These are phyloP conservation scores for Anthoceros angustus DNA, from an alignment of 225 moss, liverwort and hornwort genomes.

Conservation along the genomic window DNA sequence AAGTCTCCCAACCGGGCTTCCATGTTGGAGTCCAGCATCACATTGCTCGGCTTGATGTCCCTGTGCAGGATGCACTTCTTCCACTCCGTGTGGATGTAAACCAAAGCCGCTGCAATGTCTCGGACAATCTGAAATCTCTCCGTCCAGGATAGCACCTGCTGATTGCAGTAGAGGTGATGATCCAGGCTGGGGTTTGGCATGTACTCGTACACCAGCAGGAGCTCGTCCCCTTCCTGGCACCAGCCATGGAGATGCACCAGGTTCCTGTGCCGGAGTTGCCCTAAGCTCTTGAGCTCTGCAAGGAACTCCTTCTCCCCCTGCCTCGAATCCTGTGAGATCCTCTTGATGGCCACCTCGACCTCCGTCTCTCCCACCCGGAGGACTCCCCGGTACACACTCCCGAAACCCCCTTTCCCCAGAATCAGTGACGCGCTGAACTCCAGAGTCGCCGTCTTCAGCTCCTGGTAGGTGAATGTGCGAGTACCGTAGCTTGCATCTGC, in stretches of 20 bases:
- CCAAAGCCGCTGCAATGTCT: no score
- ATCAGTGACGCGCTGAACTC: no score
- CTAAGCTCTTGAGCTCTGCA: slow-evolving; percentile 17
- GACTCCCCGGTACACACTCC: no score
- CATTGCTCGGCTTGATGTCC: neutral
- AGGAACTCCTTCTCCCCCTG: slow-evolving; percentile 13
- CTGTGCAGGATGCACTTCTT: no score
- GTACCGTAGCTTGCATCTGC: slow-evolving; percentile 8
- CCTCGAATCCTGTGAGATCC: neutral
- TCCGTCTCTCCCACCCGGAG: no score
- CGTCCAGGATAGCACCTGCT: no score
- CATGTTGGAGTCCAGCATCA: slow-evolving; percentile 10
- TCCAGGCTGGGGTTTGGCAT: no score
- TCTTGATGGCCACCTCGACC: neutral
- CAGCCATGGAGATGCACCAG: slow-evolving; percentile 18
- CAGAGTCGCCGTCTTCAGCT: no score
- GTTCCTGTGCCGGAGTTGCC: slow-evolving; percentile 14
- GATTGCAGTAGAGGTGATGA: no score
- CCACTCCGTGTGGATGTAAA: no score
- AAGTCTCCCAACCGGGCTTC: slow-evolving; percentile 15
- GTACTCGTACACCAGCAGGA: neutral
- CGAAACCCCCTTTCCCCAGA: no score
- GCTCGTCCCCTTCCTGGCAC: slow-evolving; percentile 7
- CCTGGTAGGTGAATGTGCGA: neutral
- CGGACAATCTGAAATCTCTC: no score